phyloP scores from a whole-genome alignment of 306 rosid species.

The Spatholobus suberectus region DNA sequence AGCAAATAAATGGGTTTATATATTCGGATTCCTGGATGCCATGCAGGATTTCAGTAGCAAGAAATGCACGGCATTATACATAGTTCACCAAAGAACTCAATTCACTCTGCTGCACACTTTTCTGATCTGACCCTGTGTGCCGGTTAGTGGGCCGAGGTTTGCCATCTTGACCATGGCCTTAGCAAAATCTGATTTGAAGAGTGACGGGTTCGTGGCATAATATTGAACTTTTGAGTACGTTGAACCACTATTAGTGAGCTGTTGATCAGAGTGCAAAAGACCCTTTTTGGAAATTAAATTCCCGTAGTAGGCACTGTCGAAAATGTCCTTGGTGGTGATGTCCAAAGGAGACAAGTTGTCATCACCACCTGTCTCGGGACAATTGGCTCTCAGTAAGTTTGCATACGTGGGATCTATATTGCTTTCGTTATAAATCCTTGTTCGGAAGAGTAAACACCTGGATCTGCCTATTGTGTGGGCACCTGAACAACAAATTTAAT shows the following conservation, averaged over 20 bases:
- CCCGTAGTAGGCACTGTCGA: conserved; percentile 52
- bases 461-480: conserved; percentile 59
- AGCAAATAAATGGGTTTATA: background rate
- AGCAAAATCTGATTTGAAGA: conserved; percentile 51
- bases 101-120: conserved; percentile 42
- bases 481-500: conserved; percentile 29
- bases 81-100: background rate
- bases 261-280: conserved; percentile 59
- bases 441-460: conserved; percentile 47
- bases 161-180: conserved; percentile 59
- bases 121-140: conserved; percentile 53
- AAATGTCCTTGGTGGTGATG: conserved; percentile 16
- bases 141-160: conserved; percentile 55
- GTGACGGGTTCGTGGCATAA: conserved; percentile 22
- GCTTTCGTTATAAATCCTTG: no score
- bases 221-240: conserved; percentile 38
- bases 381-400: no score
- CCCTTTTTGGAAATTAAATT: conserved; percentile 49
- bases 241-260: conserved; percentile 50
- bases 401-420: no score
- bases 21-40: background rate
- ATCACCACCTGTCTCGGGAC: no score
- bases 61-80: background rate
- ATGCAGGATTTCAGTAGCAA: no score
- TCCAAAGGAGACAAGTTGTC: no score